Base-by-base conservation (phyloP, 108 stramenopile species). In the Nannochloropsis salina region DNA sequence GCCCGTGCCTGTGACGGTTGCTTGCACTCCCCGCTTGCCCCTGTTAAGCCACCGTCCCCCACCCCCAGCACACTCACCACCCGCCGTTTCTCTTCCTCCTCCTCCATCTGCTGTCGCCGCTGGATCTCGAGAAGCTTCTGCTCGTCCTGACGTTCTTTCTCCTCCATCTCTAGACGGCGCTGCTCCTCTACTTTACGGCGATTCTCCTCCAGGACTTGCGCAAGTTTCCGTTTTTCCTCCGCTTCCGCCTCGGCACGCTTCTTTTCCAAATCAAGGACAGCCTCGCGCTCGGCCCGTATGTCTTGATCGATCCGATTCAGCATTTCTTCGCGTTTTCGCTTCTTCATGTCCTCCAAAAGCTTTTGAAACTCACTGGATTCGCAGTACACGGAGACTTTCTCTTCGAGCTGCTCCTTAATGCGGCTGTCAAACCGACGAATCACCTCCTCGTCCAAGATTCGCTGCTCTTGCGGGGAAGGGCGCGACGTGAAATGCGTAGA, bases 401-500 rank as follows among this genome's bases (percentile, higher is more conserved):
- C 61, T 74, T 74, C 61, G 15, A 74, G n/a, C 8, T n/a, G n/a
- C 61, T 74, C 61, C 6, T 74, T 74, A n/a, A 74, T 74, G 15
- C 61, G 61, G n/a, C n/a, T n/a, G n/a, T 74, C 61, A 74, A 74
- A 74, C 61, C 61, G 61, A 74, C 61, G 61, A 6, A 74, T 74
- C 61, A 74, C 61, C 61, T 74, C 61, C 61, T 74, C 61, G 8
- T 74, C 61, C 4, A 74, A 15, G 61, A 74, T 74, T n/a, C 61
- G 61, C n/a, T 74, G 61, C 61, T 74, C 61, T 74, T 2, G 4
- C n/a, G 8, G n/a, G n/a, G 61, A 74, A 6, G 6, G 20, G n/a
- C 61, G 61, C 20, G 61, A 74, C 31, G 31, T 31, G 31, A 31
- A 31, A 31, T 31, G 31, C 31, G 61, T 6, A n/a, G 61, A 74